Base-by-base conservation (phyloP, 1,139 yeast genomes). In the Kodamaea ohmeri region DNA sequence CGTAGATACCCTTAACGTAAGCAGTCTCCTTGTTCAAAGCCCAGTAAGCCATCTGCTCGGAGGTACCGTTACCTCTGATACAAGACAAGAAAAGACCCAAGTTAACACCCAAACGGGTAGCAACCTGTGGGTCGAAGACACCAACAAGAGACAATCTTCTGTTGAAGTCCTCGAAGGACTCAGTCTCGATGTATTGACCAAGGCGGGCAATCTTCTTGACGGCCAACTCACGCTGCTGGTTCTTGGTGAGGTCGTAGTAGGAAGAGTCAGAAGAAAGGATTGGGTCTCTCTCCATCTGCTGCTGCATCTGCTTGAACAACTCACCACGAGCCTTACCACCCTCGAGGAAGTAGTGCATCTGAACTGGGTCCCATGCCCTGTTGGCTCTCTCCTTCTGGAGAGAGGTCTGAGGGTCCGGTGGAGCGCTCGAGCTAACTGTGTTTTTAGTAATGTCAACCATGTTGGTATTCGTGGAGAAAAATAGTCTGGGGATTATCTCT, bases 241-340 rank as follows among this genome's bases (percentile, higher is more conserved):
- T 58, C 48, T 65, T 65, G 44, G 56, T 53, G 49, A 59, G 54
- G 44, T 69, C 75, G 50, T 67, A 70, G 54, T 61, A 59, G 24
- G 55, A 49, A 15, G 69, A 53, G 39, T 52, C 55, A 18, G 69
- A 59, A 19, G 60, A 53, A 44, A 70, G 55, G 34, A 70, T 51
- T 6, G 74, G 73, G 50, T 70, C 75, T 45, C 71, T 60, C 52
- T 70, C 75, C 63, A 70, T 61, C 47, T 66, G 68, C 42, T 60
- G 63, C 29, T 55, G 50, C 44, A 68, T 52, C 18, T 43, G 34
- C 40, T 63, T 58, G 44, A 59, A 47, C 37, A 52, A 44, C 34
- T 59, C 60, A 6, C 71, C 58, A 40, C 63, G 55, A 38, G 62
- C 65, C 36, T 47, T 44, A 32, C 61, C 51, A 34, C 74, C 75